phyloP scores from a whole-genome alignment of 139 green algal genomes.

The Chlamydomonas schloesseri region DNA sequence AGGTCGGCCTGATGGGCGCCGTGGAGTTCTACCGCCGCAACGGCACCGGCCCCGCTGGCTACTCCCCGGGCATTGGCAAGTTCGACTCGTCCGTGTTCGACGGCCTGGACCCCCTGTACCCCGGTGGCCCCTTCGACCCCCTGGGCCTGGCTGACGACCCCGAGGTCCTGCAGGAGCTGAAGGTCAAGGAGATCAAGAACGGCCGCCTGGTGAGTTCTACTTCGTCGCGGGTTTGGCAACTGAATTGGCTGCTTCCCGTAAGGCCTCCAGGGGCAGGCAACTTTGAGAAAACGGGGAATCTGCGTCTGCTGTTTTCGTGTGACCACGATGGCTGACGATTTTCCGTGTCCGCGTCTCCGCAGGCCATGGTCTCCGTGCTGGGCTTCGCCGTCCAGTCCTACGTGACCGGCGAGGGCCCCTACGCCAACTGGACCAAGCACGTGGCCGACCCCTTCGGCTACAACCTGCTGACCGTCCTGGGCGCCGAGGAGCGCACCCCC shows the following conservation, averaged over 20 bases:
- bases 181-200: constrained; percentile 99
- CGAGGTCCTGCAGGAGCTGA: constrained; percentile 91
- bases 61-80: constrained; percentile 90
- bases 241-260: no score
- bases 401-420: constrained; percentile 96
- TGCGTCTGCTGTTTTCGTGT: no score
- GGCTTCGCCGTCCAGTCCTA: constrained; percentile 86
- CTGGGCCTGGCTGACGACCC: constrained; percentile 94
- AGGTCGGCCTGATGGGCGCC: constrained; percentile 89
- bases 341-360: no score
- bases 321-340: no score
- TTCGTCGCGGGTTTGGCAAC: no score
- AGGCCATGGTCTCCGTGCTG: constrained; percentile 93
- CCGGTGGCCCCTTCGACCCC: constrained; percentile 96
- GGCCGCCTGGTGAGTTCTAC: no score
- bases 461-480: constrained; percentile 92
- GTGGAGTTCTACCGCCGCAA: constrained; percentile 89
- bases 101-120: constrained; percentile 93
- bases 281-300: no score
- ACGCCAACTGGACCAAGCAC: constrained; percentile 96
- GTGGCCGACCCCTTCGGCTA: constrained; percentile 95
- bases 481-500: constrained; percentile 83
- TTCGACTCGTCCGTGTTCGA: constrained; percentile 91
- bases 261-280: no score
- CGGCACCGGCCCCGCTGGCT: constrained; percentile 89